Evolutionary conservation across 768 basidiomycete species (phyloP).

Genomic region (Boletus rubroflammeus): DNA sequence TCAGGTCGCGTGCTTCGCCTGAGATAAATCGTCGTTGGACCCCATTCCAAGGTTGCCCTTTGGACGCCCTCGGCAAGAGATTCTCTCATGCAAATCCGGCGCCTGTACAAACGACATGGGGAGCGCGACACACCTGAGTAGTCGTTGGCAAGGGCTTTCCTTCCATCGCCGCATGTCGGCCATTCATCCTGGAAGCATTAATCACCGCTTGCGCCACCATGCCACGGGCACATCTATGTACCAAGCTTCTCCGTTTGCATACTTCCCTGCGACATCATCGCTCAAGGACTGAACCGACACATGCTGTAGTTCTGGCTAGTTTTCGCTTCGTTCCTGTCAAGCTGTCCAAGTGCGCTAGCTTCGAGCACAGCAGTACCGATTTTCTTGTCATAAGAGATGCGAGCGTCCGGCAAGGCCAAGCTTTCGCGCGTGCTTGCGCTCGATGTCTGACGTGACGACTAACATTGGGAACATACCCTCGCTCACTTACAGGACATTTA

Average conservation of each 20-base stretch:
- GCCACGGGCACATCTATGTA: slow-evolving; percentile 16
- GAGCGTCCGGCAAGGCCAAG: background rate
- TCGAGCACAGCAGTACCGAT: background rate
- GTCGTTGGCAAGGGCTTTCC: slow-evolving; percentile 17
- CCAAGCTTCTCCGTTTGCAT: slow-evolving; percentile 20
- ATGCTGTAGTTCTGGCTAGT: slow-evolving; percentile 9
- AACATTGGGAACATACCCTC: background rate
- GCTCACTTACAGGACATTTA: background rate
- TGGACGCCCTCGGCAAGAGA: slow-evolving; percentile 8
- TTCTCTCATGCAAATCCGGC: slow-evolving; percentile 29
- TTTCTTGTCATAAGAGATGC: slow-evolving; percentile 1
- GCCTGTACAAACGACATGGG: slow-evolving; percentile 7
- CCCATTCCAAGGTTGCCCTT: slow-evolving; percentile 5
- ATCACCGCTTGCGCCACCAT: slow-evolving; percentile 31
- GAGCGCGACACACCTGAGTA: background rate
- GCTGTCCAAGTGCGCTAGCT: background rate
- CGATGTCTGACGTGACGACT: background rate
- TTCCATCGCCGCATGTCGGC: slow-evolving; percentile 23
- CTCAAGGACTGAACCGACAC: slow-evolving; percentile 12
- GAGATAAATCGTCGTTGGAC: slow-evolving; percentile 9
- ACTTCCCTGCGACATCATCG: slow-evolving; percentile 30
- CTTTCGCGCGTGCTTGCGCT: background rate
- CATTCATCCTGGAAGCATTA: slow-evolving; percentile 27
- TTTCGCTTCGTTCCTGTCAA: slow-evolving; percentile 18
- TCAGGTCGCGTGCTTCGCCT: slow-evolving; percentile 19